Percentiles rank a stretch among this genome's conserved stretches.
phyloP scores from a whole-genome alignment of 1,139 yeast species.

The Pichia sp. region DNA sequence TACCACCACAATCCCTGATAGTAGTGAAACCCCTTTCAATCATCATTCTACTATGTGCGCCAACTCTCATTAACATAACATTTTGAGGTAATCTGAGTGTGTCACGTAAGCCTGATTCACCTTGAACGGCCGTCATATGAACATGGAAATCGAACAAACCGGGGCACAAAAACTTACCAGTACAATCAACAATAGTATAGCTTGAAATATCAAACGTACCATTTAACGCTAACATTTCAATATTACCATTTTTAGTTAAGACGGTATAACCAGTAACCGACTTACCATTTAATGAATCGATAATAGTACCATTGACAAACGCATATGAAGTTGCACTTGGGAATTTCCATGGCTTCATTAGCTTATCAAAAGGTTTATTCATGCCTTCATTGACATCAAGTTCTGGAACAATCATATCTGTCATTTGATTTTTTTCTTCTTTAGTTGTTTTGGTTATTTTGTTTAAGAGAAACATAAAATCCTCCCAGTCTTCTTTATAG shows the following conservation, averaged over 20 bases:
- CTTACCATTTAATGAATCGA: slow-evolving; percentile 23
- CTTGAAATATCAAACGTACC: background rate
- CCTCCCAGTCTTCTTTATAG: too few species aligned
- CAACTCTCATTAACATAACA: slow-evolving; percentile 27
- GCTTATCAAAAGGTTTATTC: slow-evolving; percentile 22
- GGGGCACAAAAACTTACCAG: slow-evolving; percentile 28
- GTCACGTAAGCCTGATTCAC: slow-evolving; percentile 24
- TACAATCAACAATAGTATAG: slow-evolving; percentile 22
- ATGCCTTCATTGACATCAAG: slow-evolving; percentile 30
- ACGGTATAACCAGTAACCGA: slow-evolving; percentile 20
- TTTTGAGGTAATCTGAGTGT: slow-evolving; percentile 23
- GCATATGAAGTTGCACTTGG: slow-evolving; percentile 24
- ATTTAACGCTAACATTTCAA: slow-evolving; percentile 13
- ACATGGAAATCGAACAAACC: slow-evolving; percentile 31
- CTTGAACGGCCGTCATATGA: slow-evolving; percentile 28
- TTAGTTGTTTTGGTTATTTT: background rate
- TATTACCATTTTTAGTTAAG: slow-evolving; percentile 22
- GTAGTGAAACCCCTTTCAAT: slow-evolving; percentile 30
- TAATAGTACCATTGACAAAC: slow-evolving; percentile 23
- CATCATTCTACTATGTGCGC: slow-evolving; percentile 21
- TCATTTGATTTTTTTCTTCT: background rate
- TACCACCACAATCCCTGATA: slow-evolving; percentile 31
- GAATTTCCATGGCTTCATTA: slow-evolving; percentile 28
- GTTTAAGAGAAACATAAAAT: too few species aligned
- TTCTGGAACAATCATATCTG: slow-evolving; percentile 9